Evolutionary conservation across 257 asterid genomes (phyloP).

Genomic region (Rhazya stricta): DNA sequence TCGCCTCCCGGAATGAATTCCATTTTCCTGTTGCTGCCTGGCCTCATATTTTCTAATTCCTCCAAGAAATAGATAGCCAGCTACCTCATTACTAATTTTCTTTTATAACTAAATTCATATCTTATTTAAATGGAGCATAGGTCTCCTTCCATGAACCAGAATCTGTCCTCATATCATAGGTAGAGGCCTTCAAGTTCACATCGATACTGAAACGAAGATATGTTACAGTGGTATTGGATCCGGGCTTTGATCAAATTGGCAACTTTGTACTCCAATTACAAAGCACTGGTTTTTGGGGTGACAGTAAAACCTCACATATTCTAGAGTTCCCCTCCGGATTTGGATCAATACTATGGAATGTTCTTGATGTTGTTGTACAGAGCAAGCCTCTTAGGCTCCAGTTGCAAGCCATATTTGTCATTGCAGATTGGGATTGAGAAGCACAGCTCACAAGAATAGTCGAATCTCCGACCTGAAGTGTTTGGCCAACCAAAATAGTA

Average conservation of each 20-base stretch:
- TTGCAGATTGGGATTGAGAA: background rate
- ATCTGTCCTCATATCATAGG: slow-evolving; percentile 13
- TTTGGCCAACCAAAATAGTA: slow-evolving; percentile 28
- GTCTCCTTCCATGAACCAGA: slow-evolving; percentile 20
- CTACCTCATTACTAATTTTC: no score
- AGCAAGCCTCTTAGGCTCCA: slow-evolving; percentile 6
- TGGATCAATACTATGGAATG: background rate
- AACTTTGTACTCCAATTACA: slow-evolving; percentile 13
- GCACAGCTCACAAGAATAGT: slow-evolving; percentile 18
- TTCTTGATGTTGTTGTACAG: slow-evolving; percentile 5
- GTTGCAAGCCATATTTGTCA: slow-evolving; percentile 12
- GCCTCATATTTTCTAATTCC: no score
- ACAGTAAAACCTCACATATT: slow-evolving; percentile 16
- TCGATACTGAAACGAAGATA: slow-evolving; percentile 41
- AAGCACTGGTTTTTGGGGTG: slow-evolving; percentile 7
- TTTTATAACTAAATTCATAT: no score
- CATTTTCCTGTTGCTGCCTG: no score
- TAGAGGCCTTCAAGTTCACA: slow-evolving; percentile 33
- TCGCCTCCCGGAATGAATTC: no score
- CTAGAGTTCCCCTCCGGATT: background rate
- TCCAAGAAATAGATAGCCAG: no score
- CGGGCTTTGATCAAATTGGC: slow-evolving; percentile 20
- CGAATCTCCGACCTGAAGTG: slow-evolving; percentile 20
- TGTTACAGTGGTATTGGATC: slow-evolving; percentile 38
- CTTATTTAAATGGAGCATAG: slow-evolving; percentile 4